Conservation (phyloP, 371 early-diverging fungal species). For the Parasitella parasitica region DNA sequence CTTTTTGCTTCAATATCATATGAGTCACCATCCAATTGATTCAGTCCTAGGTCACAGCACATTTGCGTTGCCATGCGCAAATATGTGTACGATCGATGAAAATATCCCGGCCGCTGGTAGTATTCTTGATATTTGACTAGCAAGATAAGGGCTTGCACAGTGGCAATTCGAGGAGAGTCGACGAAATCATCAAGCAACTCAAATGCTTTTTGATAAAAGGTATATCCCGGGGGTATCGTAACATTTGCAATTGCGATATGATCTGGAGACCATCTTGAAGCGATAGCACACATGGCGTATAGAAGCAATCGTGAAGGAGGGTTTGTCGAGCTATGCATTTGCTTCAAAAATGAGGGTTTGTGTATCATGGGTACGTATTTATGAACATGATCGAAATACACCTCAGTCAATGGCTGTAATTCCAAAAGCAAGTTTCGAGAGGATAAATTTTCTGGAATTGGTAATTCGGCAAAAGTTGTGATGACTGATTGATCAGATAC, state of each 20-base stretch:
- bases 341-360: constrained; percentile 51
- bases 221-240: constrained; percentile 28
- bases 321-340: constrained; percentile 39
- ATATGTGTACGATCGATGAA: constrained; percentile 38
- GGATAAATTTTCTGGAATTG: constrained; percentile 15
- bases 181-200: constrained; percentile 65
- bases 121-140: constrained; percentile 72
- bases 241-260: neutral
- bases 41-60: constrained; percentile 70
- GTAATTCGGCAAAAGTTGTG: constrained; percentile 13
- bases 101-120: constrained; percentile 37
- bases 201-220: constrained; percentile 41
- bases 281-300: constrained; percentile 61
- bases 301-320: constrained; percentile 55
- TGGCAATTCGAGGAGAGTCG: constrained; percentile 66
- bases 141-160: constrained; percentile 69
- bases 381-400: constrained; percentile 58
- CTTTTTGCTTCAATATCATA: constrained; percentile 33
- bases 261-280: constrained; percentile 45
- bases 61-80: constrained; percentile 68
- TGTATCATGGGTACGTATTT: constrained; percentile 63
- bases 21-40: constrained; percentile 33
- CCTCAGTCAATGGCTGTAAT: constrained; percentile 27
- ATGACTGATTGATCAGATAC: constrained; percentile 20
- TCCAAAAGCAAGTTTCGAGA: constrained; percentile 12